Evolutionary conservation across 345 rosid genomes (phyloP).

Genomic region (Corchorus capsularis): DNA sequence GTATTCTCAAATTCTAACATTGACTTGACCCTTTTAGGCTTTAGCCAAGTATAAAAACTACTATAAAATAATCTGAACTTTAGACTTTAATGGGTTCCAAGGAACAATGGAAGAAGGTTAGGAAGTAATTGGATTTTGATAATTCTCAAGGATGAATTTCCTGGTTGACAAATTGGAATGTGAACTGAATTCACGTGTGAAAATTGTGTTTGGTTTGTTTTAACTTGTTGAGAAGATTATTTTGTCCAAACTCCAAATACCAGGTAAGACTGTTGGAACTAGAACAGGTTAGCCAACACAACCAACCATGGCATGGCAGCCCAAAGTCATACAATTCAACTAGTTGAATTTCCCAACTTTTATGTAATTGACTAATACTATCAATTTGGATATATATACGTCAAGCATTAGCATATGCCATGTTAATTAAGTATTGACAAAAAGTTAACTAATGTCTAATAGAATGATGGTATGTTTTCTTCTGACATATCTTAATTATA

Average conservation of each 20-base stretch:
- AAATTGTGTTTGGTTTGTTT: not conserved
- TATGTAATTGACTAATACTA: not conserved
- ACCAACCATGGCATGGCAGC: not conserved
- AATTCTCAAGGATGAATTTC: not conserved
- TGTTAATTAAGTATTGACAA: not conserved
- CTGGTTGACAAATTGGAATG: not conserved
- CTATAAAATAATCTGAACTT: no score
- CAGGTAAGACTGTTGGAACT: not conserved
- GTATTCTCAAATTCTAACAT: not conserved
- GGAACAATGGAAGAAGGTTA: no score
- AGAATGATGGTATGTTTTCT: no score
- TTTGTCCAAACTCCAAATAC: slow-evolving; percentile 1
- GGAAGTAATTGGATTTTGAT: no score
- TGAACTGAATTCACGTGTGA: not conserved
- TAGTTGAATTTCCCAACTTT: not conserved
- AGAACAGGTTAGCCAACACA: not conserved
- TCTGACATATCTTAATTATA: not conserved
- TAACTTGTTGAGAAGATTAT: not conserved
- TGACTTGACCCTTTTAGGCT: not conserved
- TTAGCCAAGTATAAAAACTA: not conserved
- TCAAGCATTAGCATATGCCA: not conserved
- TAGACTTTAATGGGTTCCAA: no score
- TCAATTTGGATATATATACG: not conserved
- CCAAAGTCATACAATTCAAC: not conserved
- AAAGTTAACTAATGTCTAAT: not conserved